phyloP scores from a whole-genome alignment of 106 monocot species.

The Acanthochlamys bracteata region DNA sequence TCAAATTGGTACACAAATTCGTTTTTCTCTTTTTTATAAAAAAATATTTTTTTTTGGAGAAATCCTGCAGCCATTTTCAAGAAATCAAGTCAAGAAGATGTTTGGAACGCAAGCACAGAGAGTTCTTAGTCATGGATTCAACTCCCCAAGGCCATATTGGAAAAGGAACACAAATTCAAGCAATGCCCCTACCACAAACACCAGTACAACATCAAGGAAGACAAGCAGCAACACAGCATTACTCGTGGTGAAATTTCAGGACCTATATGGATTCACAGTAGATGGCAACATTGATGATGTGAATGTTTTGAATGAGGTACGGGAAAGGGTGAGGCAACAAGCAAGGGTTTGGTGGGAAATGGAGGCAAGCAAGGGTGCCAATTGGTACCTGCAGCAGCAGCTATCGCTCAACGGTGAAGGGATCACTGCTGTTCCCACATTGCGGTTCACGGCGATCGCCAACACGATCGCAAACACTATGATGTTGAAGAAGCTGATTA shows the following conservation, averaged over 20 bases:
- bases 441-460: slow-evolving; percentile 57
- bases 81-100: slow-evolving; percentile 18
- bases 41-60: not conserved
- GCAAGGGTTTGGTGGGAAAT: slow-evolving; percentile 83
- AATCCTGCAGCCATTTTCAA: not conserved
- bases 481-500: slow-evolving; percentile 58
- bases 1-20: not conserved
- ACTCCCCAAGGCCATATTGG: slow-evolving; percentile 23
- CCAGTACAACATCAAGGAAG: slow-evolving; percentile 5
- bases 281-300: slow-evolving; percentile 91
- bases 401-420: slow-evolving; percentile 57
- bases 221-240: slow-evolving; percentile 11
- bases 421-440: slow-evolving; percentile 37
- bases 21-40: no score
- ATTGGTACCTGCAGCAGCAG: slow-evolving; percentile 78
- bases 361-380: slow-evolving; percentile 80
- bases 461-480: slow-evolving; percentile 62
- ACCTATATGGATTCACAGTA: slow-evolving; percentile 83
- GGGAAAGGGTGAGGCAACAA: slow-evolving; percentile 81
- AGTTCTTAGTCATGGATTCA: slow-evolving; percentile 28
- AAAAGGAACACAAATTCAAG: slow-evolving; percentile 21
- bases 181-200: slow-evolving; percentile 13
- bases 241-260: slow-evolving; percentile 84
- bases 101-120: slow-evolving; percentile 42
- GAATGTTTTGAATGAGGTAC: slow-evolving; percentile 94